Percentiles rank a stretch among this genome's conserved stretches.
Evolutionary conservation across 2,329 filamentous ascomycete species (phyloP).

Genomic region (Talaromyces sp.): DNA sequence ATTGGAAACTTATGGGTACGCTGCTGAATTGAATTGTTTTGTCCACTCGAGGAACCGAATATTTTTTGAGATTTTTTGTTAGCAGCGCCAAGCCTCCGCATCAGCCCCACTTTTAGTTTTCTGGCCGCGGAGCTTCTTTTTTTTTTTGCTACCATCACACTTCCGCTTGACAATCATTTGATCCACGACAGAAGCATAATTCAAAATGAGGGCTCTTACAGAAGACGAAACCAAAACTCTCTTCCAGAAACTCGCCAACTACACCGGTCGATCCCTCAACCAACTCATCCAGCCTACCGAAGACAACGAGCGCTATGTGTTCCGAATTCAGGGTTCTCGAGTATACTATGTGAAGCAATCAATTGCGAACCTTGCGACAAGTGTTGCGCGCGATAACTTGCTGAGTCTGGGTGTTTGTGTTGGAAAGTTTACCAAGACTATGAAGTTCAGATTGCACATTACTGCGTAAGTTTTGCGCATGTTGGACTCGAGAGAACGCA

Average conservation of each 20-base stretch:
- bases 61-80: constrained; percentile 23
- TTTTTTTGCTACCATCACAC: constrained; percentile 6
- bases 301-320: constrained; percentile 77
- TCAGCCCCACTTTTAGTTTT: constrained; percentile 26
- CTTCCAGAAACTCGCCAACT: constrained; percentile 90
- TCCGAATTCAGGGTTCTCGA: constrained; percentile 76
- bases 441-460: constrained; percentile 92
- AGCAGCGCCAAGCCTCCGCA: constrained; percentile 31
- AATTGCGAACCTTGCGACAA: constrained; percentile 87
- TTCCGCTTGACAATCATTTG: background rate
- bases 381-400: constrained; percentile 75
- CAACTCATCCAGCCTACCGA: constrained; percentile 74
- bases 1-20: background rate
- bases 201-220: constrained; percentile 75
- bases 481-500: background rate
- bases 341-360: constrained; percentile 92
- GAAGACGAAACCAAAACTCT: constrained; percentile 66
- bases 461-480: constrained; percentile 57
- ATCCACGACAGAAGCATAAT: background rate
- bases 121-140: constrained; percentile 27
- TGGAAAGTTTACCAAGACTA: constrained; percentile 94
- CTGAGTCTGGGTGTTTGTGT: constrained; percentile 87
- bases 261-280: constrained; percentile 83
- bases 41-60: background rate
- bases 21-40: background rate